A percentile compares a stretch with the other conserved stretches of the same genome.
These are phyloP conservation scores for Eimeria tenella DNA, from an alignment of 169 alveolate genomes.

Conservation along the genomic window DNA sequence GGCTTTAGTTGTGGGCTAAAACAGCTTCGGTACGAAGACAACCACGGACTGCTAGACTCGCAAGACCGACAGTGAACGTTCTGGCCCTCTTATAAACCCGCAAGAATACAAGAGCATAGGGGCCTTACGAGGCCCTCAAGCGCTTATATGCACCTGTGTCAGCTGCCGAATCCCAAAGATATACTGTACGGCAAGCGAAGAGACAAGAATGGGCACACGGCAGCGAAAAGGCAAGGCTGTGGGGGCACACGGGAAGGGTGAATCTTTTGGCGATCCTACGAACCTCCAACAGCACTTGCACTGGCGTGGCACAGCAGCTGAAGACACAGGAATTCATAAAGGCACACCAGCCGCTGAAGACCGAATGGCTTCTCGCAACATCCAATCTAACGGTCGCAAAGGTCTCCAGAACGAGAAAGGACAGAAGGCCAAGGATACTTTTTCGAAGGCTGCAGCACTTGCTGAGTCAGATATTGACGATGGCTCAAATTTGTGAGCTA, in stretches of 20 bases:
- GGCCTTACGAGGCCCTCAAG: not conserved
- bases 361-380: too few species aligned
- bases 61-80: too few species aligned
- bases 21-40: too few species aligned
- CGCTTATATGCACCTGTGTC: constrained; percentile 12
- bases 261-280: not conserved
- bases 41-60: too few species aligned
- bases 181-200: not conserved
- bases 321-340: not conserved
- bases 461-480: constrained; percentile 1
- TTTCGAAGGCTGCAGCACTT: constrained; percentile 28
- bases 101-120: not conserved
- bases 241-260: constrained; percentile 1
- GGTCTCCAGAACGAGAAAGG: constrained; percentile 8
- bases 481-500: not conserved
- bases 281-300: not conserved
- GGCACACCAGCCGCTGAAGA: not conserved
- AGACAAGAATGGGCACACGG: not conserved
- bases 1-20: too few species aligned
- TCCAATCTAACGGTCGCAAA: not conserved
- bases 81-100: too few species aligned
- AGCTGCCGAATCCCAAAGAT: not conserved
- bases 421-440: not conserved
- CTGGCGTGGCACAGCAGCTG: not conserved
- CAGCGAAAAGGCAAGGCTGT: constrained; percentile 48